Percentiles rank a stretch among this genome's conserved stretches.
phyloP scores from a whole-genome alignment of 2,329 filamentous ascomycete species.

The Botrytis medusae region DNA sequence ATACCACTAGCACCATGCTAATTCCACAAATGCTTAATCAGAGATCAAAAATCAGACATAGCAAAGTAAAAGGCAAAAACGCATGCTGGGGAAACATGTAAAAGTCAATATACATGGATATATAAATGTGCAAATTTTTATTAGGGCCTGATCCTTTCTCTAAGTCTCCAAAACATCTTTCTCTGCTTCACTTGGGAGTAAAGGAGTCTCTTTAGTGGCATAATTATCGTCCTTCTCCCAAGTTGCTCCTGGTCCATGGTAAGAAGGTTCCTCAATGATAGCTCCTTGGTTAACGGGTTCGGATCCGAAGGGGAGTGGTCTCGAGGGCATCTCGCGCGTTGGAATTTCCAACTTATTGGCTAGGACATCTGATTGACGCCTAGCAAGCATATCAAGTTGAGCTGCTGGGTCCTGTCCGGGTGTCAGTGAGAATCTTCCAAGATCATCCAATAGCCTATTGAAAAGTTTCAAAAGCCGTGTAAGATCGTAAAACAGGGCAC shows the following conservation, averaged over 20 bases:
- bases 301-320: constrained; percentile 54
- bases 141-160: not conserved
- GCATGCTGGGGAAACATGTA: not conserved
- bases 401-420: constrained; percentile 63
- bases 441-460: constrained; percentile 17
- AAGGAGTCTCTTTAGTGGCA: constrained; percentile 42
- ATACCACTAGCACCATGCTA: not conserved
- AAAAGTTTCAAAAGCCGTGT: constrained; percentile 15
- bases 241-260: constrained; percentile 50
- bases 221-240: constrained; percentile 54
- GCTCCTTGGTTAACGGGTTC: constrained; percentile 47
- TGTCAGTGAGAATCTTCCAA: constrained; percentile 21
- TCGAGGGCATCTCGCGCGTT: constrained; percentile 47
- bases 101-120: constrained; percentile 11
- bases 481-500: constrained; percentile 13
- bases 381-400: constrained; percentile 68
- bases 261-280: constrained; percentile 47
- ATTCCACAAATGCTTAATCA: not conserved
- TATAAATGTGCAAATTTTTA: constrained; percentile 15
- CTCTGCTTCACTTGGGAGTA: constrained; percentile 38
- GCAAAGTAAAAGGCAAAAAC: not conserved
- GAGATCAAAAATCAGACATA: not conserved
- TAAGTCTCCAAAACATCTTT: constrained; percentile 37
- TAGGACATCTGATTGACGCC: constrained; percentile 63
- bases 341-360: constrained; percentile 50